Base-by-base conservation (phyloP, 106 monocot species). In the Ottelia alismoides region DNA sequence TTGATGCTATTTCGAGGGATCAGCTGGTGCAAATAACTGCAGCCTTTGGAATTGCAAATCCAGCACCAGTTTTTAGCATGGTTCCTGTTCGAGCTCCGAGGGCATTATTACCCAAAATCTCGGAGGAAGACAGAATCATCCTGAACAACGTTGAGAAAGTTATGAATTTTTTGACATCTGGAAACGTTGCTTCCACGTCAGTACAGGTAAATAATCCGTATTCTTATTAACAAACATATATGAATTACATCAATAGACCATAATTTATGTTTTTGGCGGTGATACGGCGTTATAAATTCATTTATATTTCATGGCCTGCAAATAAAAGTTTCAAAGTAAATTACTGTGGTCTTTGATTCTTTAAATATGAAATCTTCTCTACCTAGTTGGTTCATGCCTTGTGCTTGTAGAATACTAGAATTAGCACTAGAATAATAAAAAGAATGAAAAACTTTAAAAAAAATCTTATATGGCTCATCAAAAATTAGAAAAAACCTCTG, bases 1-100 rank as follows among this genome's bases (percentile, higher is more conserved):
- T 96, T 51, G 96, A 96, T 73, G 96, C 96, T 27, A 49, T 96
- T 61, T 96, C 96, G 59, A 81, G 96, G 32, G 80, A 89, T 30
- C 96, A 96, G 70, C 49, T 89, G 66, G 74, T 85, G 40, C 78
- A 74, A 70, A 65, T 85, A 27, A 58, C 70, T 48, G 65, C 71
- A 48, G 59, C 72, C 51, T 70, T 96, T 29, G 89, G 96, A 25
- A 69, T 96, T 32, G 28, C 76, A 58, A 96, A 69, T 27, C 22
- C 60, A 20, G 31, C 64, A 5, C 85, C 79, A 30, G 64, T 82
- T 65, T 89, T 96, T 32, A 79, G 96, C 45, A 96, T 96, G 85
- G 78, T 79, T 69, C 85, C 96, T 62, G 20, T 76, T 2, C 72
- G 81, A 49, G 51, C 78, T 51, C 57, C 69, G 25, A 56, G 56